Base-by-base conservation (phyloP, 371 early-diverging fungal species). In the Chytridiales sp. region DNA sequence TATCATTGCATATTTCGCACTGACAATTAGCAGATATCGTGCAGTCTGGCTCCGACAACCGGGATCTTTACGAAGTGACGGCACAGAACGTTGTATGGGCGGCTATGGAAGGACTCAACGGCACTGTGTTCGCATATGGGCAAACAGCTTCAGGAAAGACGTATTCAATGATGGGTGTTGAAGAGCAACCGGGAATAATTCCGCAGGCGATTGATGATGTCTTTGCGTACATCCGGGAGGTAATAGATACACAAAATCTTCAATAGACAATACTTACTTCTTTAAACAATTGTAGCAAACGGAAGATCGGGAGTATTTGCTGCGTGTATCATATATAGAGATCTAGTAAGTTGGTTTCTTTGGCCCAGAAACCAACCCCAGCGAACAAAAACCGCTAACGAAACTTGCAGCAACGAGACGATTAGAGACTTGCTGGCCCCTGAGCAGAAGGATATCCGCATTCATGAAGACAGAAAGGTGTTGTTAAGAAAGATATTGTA, bases 311-410 rank as follows among this genome's bases (percentile, higher is more conserved):
- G 92, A 93, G 69, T 94, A 87, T 61, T 73, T 94, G 22, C 62
- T 95, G 31, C 85, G 93, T 46, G 95, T 97, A 13, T 92, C 96
- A 1, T 98, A 93, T 68, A 59, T 97, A 47, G 98, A 99, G 73
- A 95, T 99, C 35, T 99, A 98, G 66, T 65, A 26, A 48, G 60
- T 29, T 6, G 15, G 34, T 64, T 9, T 42, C 27, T 19, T 38
- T 46, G 19, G n/a, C 2, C 29, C 38, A n/a, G n/a, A n/a, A n/a
- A n/a, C n/a, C n/a, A 35, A 56, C 8, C 35, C 19, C 9, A 5
- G 5, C 17, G 4, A 36, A 26, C 32, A 15, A 47, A 9, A 13
- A 27, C 54, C 26, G 3, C 32, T 2, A 34, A 1, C 39, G 9
- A 55, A 13, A 15, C 21, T 54, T 26, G 41, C 24, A 71, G 68